A percentile compares a stretch with the other conserved stretches of the same genome.
These are phyloP conservation scores for Trichosporon asahii DNA, from an alignment of 1,284 basidiomycete genomes.

Conservation along the genomic window DNA sequence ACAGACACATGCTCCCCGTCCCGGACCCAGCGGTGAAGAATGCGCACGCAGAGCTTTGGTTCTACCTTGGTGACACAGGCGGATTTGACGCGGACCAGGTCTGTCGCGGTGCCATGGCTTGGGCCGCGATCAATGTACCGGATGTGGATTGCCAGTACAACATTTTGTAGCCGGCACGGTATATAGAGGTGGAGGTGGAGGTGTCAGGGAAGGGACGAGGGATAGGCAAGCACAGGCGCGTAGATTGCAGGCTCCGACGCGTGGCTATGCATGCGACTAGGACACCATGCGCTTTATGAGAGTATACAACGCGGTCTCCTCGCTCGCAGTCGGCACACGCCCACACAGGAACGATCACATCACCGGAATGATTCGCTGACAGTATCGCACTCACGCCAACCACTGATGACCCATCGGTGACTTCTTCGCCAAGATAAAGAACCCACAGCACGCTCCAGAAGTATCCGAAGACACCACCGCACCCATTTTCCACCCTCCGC, in stretches of 20 bases:
- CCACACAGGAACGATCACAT: neutral
- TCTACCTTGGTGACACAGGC: neutral
- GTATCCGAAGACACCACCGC: no score
- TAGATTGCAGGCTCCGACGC: no score
- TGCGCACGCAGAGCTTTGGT: neutral
- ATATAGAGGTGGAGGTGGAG: no score
- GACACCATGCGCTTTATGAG: neutral
- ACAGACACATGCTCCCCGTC: neutral
- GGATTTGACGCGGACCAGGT: neutral
- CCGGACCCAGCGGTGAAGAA: neutral
- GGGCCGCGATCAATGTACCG: neutral
- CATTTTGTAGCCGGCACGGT: neutral
- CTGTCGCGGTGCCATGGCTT: neutral
- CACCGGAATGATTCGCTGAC: neutral
- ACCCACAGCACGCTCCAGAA: no score
- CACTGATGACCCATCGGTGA: neutral
- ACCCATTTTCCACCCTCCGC: neutral
- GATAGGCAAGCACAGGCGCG: no score
- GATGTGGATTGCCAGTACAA: neutral
- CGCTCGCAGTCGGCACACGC: neutral
- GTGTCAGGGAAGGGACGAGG: no score
- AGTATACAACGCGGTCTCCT: neutral
- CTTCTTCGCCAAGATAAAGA: no score
- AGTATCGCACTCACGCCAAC: no score
- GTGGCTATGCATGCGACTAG: no score